Conservation (phyloP, 208 protist species). For the Leishmania guyanensis region DNA sequence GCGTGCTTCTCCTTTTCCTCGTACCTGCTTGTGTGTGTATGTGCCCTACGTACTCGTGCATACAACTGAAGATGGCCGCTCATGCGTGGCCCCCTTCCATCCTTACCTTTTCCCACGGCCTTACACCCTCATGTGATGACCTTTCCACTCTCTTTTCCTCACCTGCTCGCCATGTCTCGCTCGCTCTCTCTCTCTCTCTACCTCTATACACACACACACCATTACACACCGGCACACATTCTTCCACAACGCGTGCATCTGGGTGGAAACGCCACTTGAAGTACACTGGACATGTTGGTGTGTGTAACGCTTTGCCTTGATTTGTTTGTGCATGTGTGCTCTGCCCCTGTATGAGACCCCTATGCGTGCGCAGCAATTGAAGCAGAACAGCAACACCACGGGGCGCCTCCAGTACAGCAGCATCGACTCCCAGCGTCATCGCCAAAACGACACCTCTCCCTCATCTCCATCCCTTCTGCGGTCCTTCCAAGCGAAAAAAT, state of each 20-base stretch:
- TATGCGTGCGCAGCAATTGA: neutral
- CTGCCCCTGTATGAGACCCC: neutral
- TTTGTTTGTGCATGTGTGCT: neutral
- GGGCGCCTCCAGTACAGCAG: neutral
- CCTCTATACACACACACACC: neutral
- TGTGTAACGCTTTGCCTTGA: neutral
- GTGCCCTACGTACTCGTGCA: neutral
- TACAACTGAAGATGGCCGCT: neutral
- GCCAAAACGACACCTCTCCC: neutral
- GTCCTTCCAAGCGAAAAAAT: neutral
- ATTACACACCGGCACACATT: neutral
- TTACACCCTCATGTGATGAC: neutral
- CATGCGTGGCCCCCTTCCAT: neutral
- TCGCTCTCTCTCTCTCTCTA: no score
- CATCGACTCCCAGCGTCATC: neutral
- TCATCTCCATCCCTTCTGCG: neutral
- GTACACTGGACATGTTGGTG: neutral
- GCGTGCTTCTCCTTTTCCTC: neutral
- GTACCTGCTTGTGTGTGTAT: neutral
- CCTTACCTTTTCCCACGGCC: neutral
- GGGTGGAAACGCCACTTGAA: neutral
- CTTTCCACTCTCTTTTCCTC: neutral
- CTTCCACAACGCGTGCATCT: neutral
- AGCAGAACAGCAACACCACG: neutral
- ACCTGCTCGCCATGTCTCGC: neutral